Evolutionary conservation across 164 flowering plant genomes (phyloP).

Genomic region (Santalum album): DNA sequence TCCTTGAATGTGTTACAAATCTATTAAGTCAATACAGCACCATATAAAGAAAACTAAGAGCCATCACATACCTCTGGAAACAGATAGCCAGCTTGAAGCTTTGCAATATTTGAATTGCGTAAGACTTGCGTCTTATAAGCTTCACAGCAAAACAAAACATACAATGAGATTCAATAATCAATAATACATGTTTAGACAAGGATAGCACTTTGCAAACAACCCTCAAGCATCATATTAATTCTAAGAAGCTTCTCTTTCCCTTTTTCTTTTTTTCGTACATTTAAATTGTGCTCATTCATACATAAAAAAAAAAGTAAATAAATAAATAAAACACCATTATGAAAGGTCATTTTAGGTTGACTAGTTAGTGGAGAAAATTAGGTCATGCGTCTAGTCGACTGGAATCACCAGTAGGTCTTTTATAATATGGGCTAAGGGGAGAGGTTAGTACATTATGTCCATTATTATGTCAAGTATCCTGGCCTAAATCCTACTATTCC

Average conservation of each 20-base stretch:
- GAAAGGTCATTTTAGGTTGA: no score
- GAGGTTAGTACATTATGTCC: no score
- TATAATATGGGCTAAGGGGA: no score
- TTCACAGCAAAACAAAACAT: not conserved
- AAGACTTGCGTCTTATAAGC: not conserved
- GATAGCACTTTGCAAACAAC: not conserved
- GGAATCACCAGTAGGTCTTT: no score
- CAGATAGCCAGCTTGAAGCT: slow-evolving; percentile 3
- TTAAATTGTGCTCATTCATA: not conserved
- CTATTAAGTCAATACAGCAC: no score
- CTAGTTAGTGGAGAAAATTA: no score
- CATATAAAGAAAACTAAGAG: no score
- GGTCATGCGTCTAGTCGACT: no score
- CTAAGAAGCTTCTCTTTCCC: not conserved
- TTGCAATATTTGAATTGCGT: slow-evolving; percentile 4
- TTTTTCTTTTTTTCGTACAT: not conserved
- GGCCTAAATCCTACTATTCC: no score
- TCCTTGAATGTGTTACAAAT: no score
- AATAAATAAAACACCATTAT: no score
- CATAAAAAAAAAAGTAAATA: not conserved
- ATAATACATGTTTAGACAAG: not conserved
- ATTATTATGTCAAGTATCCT: no score
- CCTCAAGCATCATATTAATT: not conserved
- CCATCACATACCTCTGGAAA: not conserved
- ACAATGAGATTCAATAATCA: not conserved